These are phyloP conservation scores for Candida xiaguanensis DNA, from an alignment of 805 yeast species.

Conservation along the genomic window DNA sequence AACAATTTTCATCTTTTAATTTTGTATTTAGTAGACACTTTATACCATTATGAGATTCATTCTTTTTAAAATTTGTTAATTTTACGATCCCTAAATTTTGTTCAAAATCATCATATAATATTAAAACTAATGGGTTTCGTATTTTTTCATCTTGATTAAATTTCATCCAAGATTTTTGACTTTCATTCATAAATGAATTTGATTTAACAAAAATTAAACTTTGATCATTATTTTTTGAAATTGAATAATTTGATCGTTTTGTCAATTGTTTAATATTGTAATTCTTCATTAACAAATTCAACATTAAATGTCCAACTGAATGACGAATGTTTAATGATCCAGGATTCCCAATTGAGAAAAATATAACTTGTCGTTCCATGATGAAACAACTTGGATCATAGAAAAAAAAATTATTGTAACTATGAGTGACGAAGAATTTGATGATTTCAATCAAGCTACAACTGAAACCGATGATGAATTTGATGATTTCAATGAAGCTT, in stretches of 20 bases:
- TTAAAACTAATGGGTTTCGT: slow-evolving; percentile 4
- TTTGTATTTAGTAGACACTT: slow-evolving; percentile 17
- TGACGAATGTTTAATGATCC: slow-evolving; percentile 35
- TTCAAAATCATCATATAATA: slow-evolving; percentile 40
- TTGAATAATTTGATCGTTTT: slow-evolving; percentile 27
- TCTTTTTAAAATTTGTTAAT: slow-evolving; percentile 27
- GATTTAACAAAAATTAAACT: slow-evolving; percentile 30
- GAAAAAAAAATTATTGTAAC: no score
- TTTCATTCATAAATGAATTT: slow-evolving; percentile 39
- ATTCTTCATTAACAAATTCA: slow-evolving; percentile 22
- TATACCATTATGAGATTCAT: slow-evolving; percentile 40
- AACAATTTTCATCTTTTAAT: slow-evolving; percentile 11
- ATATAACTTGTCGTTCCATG: slow-evolving; percentile 9
- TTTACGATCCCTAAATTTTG: slow-evolving; percentile 25
- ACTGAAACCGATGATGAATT: slow-evolving; percentile 21
- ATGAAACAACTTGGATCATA: no score
- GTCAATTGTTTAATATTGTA: slow-evolving; percentile 26
- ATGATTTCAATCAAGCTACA: slow-evolving; percentile 10
- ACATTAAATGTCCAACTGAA: slow-evolving; percentile 35
- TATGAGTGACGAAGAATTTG: slow-evolving; percentile 10
- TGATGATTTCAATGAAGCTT: slow-evolving; percentile 17
- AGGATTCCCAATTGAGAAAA: slow-evolving; percentile 38
- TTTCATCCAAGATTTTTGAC: slow-evolving; percentile 25
- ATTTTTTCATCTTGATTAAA: slow-evolving; percentile 17
- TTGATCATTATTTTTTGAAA: slow-evolving; percentile 16